phyloP scores from a whole-genome alignment of 306 rosid genomes.

The Dalbergia cultrata region DNA sequence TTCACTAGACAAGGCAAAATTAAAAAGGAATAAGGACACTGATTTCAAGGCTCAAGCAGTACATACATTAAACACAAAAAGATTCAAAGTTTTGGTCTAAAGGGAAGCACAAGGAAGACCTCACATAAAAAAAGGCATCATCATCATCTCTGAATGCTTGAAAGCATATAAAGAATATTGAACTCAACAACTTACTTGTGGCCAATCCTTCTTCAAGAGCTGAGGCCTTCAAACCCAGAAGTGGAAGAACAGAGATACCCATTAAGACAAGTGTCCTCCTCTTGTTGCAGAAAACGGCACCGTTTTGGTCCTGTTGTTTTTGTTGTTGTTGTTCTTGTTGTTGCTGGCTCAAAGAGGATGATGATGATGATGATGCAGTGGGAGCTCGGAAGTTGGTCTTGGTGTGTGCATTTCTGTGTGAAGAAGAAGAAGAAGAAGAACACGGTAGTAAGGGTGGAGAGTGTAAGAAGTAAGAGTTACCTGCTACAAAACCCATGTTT shows the following conservation, averaged over 20 bases:
- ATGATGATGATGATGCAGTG: slow-evolving; percentile 44
- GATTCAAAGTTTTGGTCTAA: not conserved
- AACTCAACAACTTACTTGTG: slow-evolving; percentile 49
- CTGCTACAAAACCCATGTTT: slow-evolving; percentile 57
- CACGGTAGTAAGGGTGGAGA: slow-evolving; percentile 51
- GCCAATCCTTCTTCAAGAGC: slow-evolving; percentile 68
- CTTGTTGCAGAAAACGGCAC: slow-evolving; percentile 48
- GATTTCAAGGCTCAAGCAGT: not conserved
- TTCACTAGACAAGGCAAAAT: no score
- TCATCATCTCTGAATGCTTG: not conserved
- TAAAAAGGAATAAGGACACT: not conserved
- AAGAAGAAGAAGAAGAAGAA: slow-evolving; percentile 43
- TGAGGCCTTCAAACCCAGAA: slow-evolving; percentile 62
- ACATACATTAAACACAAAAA: not conserved
- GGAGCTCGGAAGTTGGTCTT: slow-evolving; percentile 47
- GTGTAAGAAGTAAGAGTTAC: slow-evolving; percentile 59
- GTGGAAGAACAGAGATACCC: slow-evolving; percentile 75
- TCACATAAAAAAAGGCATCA: not conserved
- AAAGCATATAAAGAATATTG: not conserved
- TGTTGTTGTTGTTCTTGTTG: no score
- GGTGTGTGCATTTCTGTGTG: slow-evolving; percentile 49
- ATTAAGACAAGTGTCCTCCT: slow-evolving; percentile 70
- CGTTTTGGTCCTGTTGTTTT: slow-evolving; percentile 37
- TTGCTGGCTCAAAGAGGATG: slow-evolving; percentile 26
- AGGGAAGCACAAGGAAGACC: not conserved